These are phyloP conservation scores for Gossypium schwendimanii DNA, from an alignment of 441 rosid genomes.

Conservation along the genomic window DNA sequence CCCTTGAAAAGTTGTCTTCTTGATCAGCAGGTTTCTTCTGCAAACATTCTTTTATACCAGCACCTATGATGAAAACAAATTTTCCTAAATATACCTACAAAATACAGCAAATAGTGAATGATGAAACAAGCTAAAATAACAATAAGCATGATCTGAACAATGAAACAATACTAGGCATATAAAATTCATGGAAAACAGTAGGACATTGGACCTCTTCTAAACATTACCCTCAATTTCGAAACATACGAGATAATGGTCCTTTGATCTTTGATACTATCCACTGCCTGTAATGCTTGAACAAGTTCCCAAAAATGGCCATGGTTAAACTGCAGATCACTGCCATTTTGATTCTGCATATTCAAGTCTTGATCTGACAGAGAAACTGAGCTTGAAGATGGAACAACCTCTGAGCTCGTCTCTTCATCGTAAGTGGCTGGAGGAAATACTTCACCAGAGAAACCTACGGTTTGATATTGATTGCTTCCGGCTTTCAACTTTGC, in stretches of 20 bases:
- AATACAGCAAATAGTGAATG: background rate
- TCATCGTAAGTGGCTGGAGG: background rate
- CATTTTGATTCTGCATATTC: background rate
- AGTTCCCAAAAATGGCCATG: constrained; percentile 3
- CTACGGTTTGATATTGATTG: background rate
- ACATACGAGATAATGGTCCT: background rate
- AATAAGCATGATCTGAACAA: background rate
- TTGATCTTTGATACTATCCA: background rate
- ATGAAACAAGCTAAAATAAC: background rate
- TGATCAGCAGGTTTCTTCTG: background rate
- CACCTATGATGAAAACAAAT: background rate
- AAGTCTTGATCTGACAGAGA: background rate
- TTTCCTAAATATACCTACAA: constrained; percentile 17
- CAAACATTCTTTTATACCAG: constrained; percentile 6
- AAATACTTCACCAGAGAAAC: background rate
- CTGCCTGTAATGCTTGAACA: constrained; percentile 8
- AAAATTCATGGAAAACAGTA: background rate
- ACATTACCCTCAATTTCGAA: constrained; percentile 16
- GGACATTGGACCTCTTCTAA: background rate
- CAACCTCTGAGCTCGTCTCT: background rate
- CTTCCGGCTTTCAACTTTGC: constrained; percentile 29
- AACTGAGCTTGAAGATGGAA: constrained; percentile 4
- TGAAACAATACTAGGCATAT: background rate
- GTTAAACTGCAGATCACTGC: background rate
- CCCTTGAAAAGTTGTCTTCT: background rate